A percentile compares a stretch with the other conserved stretches of the same genome.
These are phyloP conservation scores for Metschnikowia kofuensis DNA, from an alignment of 805 yeast species.

Conservation along the genomic window DNA sequence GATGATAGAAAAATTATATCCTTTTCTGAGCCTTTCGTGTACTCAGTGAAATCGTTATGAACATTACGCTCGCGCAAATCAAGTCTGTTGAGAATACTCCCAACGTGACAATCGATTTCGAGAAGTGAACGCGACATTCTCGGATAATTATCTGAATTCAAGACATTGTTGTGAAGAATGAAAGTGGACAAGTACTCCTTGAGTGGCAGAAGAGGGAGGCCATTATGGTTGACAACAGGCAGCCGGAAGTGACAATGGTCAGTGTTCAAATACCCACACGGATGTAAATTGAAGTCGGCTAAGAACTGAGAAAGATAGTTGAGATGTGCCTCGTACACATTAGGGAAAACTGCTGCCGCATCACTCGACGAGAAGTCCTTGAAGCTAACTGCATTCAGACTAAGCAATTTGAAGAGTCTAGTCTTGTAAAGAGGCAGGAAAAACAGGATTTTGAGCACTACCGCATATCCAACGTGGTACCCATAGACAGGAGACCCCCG, in stretches of 20 bases:
- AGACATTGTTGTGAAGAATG: constrained; percentile 28
- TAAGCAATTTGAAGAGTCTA: constrained; percentile 49
- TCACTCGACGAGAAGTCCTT: constrained; percentile 1
- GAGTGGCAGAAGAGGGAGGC: constrained; percentile 9
- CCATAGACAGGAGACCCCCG: constrained; percentile 85
- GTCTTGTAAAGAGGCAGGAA: constrained; percentile 58
- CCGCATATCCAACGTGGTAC: constrained; percentile 60
- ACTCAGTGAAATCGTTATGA: constrained; percentile 50
- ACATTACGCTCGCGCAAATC: constrained; percentile 42
- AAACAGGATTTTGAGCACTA: constrained; percentile 66
- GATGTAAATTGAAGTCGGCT: constrained; percentile 78
- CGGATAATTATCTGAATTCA: constrained; percentile 30
- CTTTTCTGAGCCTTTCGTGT: constrained; percentile 8
- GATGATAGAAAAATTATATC: constrained; percentile 44
- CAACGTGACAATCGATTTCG: constrained; percentile 69
- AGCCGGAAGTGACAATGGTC: constrained; percentile 49
- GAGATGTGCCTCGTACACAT: constrained; percentile 70
- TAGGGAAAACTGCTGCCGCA: background rate
- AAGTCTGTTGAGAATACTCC: constrained; percentile 56
- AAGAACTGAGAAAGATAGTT: constrained; percentile 75
- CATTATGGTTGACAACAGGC: constrained; percentile 41
- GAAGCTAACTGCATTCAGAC: constrained; percentile 22
- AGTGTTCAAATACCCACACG: constrained; percentile 74
- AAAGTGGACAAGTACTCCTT: constrained; percentile 17
- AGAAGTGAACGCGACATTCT: constrained; percentile 62